Conservation (phyloP, 331 rosid genomes). For the Dryas integrifolia region DNA sequence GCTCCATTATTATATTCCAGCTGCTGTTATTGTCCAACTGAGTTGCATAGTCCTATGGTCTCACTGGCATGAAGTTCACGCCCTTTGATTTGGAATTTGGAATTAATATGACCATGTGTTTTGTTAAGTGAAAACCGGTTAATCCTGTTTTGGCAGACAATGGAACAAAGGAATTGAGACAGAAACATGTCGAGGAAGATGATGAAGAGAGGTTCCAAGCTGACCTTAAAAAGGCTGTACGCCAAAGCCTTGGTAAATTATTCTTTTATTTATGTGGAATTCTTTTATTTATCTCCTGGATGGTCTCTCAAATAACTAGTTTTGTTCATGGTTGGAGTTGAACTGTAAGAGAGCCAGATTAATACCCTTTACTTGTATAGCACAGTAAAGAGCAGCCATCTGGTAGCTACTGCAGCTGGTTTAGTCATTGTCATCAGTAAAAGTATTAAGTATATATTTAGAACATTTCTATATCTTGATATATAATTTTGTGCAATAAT, state of each 20-base stretch:
- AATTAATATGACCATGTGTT: constrained; percentile 20
- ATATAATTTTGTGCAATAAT: constrained; percentile 3
- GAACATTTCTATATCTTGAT: not conserved
- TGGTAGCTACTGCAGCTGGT: not conserved
- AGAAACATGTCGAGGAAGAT: constrained; percentile 58
- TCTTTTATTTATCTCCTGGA: not conserved
- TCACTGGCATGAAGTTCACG: not conserved
- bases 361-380: not conserved
- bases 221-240: constrained; percentile 79
- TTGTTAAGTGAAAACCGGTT: constrained; percentile 25
- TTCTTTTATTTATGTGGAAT: not conserved
- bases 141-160: constrained; percentile 45
- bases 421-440: not conserved
- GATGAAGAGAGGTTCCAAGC: constrained; percentile 96
- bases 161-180: constrained; percentile 49
- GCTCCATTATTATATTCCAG: constrained; percentile 4
- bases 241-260: constrained; percentile 83
- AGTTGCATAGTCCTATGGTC: not conserved
- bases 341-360: not conserved
- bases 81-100: constrained; percentile 13
- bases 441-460: not conserved
- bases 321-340: not conserved
- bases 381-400: not conserved
- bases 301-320: not conserved
- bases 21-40: not conserved